phyloP scores from a whole-genome alignment of 179 eudicot genomes.

The Heliamphora pulchella region DNA sequence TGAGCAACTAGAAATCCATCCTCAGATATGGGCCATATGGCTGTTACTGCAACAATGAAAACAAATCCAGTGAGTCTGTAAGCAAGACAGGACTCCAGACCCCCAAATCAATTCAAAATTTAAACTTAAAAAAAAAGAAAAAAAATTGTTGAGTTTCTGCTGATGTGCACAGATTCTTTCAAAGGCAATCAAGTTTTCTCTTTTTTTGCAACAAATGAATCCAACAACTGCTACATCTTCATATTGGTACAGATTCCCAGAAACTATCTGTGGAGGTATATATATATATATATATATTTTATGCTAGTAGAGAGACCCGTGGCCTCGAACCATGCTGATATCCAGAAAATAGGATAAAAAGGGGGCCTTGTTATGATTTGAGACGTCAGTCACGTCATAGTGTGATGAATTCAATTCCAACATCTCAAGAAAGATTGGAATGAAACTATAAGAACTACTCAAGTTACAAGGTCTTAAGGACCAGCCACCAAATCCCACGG shows the following conservation, averaged over 20 bases:
- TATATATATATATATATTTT: too few relatives aligned
- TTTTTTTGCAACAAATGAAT: neutral
- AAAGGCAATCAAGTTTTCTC: neutral
- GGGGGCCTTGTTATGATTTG: neutral
- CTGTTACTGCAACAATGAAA: conserved; percentile 21
- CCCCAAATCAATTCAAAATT: neutral
- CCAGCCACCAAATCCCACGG: conserved; percentile 2
- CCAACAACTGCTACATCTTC: neutral
- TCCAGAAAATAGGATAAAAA: neutral
- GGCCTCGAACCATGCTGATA: neutral
- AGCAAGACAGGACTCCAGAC: conserved; percentile 1
- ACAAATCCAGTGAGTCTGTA: conserved; percentile 11
- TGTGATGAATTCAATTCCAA: neutral
- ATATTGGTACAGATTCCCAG: neutral
- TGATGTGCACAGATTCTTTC: neutral
- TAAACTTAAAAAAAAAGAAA: too few relatives aligned
- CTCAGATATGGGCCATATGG: neutral
- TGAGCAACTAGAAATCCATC: conserved; percentile 7
- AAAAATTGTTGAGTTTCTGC: neutral
- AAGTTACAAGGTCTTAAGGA: neutral
- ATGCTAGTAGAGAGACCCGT: neutral
- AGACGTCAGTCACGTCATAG: neutral
- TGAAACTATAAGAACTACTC: neutral
- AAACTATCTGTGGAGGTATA: too few relatives aligned
- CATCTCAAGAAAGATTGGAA: neutral